Base-by-base conservation (phyloP, 345 rosid genomes). In the Populus euphratica region DNA sequence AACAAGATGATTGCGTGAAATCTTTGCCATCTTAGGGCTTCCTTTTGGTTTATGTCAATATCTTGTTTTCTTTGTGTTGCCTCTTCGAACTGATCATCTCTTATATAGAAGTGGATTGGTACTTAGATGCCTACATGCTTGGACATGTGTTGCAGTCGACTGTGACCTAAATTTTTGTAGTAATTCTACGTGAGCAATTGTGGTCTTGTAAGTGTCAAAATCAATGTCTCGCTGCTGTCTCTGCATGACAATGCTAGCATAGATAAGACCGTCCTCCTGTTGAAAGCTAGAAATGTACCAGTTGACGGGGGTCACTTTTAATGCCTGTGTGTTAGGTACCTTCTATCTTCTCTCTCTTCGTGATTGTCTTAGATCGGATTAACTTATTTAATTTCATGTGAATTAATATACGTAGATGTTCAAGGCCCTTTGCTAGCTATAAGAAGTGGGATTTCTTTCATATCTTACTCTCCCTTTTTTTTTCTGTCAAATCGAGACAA, bases 211-310 rank as follows among this genome's bases (percentile, higher is more conserved):
- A 67, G 73, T 65, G 88, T 88, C 88, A n/a, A 44, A 77, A 64
- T 88, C 91, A 78, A 41, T 86, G 89, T 84, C 85, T 81, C 79
- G 8, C 71, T 54, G 49, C 68, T 83, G 87, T 83, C 88, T 73
- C 27, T 63, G 78, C 83, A 79, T 83, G 80, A 76, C 73, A 81
- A 68, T 43, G 76, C 79, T 47, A 31, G 73, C 75, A 17, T 16
- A 81, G 75, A 69, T 72, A 70, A 41, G 65, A 73, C 59, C 36
- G 36, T 5, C 62, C 47, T 67, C 27, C 33, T 65, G 0, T 13
- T 49, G 61, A 33, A 70, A 63, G 18, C 44, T 36, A 14, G 56
- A 43, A 23, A 54, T 63, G 14, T 9, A 59, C 25, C 64, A 59
- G 64, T n/a, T 59, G 12, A 11, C 11, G 64, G 27, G 64, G 64